Conservation (phyloP, 2,329 filamentous ascomycete genomes). For the Aspergillus sojae region DNA sequence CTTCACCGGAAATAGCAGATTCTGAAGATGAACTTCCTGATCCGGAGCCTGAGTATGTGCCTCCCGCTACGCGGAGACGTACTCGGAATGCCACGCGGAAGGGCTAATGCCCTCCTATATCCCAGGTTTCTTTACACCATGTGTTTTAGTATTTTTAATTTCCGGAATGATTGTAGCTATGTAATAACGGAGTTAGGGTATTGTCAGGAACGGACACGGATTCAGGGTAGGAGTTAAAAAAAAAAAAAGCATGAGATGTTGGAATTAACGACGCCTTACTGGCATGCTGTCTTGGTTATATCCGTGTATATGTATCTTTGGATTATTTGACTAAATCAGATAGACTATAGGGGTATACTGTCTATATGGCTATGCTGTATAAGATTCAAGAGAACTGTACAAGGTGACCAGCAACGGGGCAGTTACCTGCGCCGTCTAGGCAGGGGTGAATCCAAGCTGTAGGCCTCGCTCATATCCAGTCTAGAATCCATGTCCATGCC, state of each 20-base stretch:
- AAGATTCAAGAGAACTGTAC: background rate
- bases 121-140: too few relatives aligned
- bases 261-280: background rate
- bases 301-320: background rate
- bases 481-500: conserved; percentile 22
- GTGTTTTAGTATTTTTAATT: background rate
- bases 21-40: conserved; percentile 8
- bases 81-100: conserved; percentile 21
- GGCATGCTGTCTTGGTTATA: background rate
- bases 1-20: conserved; percentile 9
- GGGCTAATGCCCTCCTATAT: background rate
- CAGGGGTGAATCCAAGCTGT: conserved; percentile 28
- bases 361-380: background rate
- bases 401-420: background rate
- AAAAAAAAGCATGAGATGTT: background rate
- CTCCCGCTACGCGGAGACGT: conserved; percentile 25
- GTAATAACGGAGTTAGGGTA: background rate
- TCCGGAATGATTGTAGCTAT: background rate
- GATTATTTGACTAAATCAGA: background rate
- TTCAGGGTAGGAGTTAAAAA: background rate
- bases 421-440: conserved; percentile 16
- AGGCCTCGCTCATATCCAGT: conserved; percentile 11
- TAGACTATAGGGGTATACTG: background rate
- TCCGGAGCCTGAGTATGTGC: conserved; percentile 23
- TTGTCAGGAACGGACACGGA: background rate